Evolutionary conservation across 352 stramenopile species (phyloP), one percentile per base, ranked within the genome.

Genomic region (Phytophthora idaei): DNA sequence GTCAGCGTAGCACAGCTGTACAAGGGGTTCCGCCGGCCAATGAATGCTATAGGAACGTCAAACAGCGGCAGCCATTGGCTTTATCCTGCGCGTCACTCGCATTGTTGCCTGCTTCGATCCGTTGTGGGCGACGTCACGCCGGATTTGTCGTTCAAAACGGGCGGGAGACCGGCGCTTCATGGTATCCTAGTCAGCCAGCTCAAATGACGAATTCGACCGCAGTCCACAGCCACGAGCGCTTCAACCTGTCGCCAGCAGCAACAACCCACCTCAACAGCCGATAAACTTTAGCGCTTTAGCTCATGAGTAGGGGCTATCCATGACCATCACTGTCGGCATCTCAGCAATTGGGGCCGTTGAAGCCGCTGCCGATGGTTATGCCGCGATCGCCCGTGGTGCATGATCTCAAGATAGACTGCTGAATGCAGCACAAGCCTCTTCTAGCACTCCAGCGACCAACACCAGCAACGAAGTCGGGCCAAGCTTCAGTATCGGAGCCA

Each of bases 41-140:
- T 62, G 32, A 54, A 39, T 28, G 17, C 4, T 29, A 29, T 37
- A 29, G 34, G 5, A 29, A n/a, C 15, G 2, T 5, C 15, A 34
- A 51, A 4, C 29, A 54, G 57, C n/a, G 9, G 3, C 34, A 8
- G 7, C 36, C 29, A 71, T 71, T 71, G 64, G 64, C 10, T 46
- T n/a, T 0, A 7, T n/a, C 21, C 1, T 42, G 37, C 21, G 64
- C 64, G 64, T 71, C 64, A 67, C 49, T 14, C 28, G 9, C 34
- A 8, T 3, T 6, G 14, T 69, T 56, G 48, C 27, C 11, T 51
- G 5, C 5, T 37, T 37, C 32, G 32, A 25, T 2, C 39, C 21
- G 46, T 55, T 51, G 31, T 45, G 2, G 29, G 21, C 50, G 42
- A 67, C 60, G 51, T 60, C 60, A 67, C 41, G 48, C 48, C 21